These are phyloP conservation scores for Kazachstania sp. DNA, from an alignment of 1,139 yeast genomes.

Conservation along the genomic window DNA sequence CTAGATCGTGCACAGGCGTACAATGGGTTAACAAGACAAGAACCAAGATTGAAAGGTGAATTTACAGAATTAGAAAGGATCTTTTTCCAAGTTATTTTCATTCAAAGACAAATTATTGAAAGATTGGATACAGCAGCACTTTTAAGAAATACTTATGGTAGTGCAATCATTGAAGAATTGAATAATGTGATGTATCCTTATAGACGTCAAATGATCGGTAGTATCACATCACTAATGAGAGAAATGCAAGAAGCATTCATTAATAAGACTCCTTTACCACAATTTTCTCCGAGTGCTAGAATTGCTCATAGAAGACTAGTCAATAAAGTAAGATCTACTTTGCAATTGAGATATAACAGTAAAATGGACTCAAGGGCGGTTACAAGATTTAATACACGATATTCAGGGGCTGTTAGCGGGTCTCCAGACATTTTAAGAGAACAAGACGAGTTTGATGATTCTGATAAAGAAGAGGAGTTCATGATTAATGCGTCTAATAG, in stretches of 20 bases:
- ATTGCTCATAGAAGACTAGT: conserved; percentile 40
- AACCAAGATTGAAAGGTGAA: conserved; percentile 42
- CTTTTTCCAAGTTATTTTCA: conserved; percentile 39
- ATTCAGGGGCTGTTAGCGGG: not conserved
- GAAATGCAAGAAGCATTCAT: conserved; percentile 38
- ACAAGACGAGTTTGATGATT: not conserved
- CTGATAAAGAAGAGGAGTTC: conserved; percentile 7
- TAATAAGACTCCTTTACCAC: conserved; percentile 41
- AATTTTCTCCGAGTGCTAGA: conserved; percentile 41
- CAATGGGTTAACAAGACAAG: conserved; percentile 37
- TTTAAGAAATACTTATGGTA: conserved; percentile 38
- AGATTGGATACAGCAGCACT: conserved; percentile 40
- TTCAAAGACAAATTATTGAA: conserved; percentile 40
- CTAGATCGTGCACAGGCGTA: conserved; percentile 37
- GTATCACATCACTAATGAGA: conserved; percentile 32
- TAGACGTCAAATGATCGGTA: conserved; percentile 39
- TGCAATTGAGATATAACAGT: conserved; percentile 15
- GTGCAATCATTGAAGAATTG: conserved; percentile 39
- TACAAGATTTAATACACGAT: not conserved
- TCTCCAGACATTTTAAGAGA: not conserved
- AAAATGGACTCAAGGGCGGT: not conserved
- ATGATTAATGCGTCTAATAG: conserved; percentile 2
- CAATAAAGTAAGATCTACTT: conserved; percentile 35
- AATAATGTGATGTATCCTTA: conserved; percentile 36
- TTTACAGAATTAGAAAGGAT: conserved; percentile 35